Evolutionary conservation across 805 yeast genomes (phyloP).

Genomic region (Lipomyces lipofer): DNA sequence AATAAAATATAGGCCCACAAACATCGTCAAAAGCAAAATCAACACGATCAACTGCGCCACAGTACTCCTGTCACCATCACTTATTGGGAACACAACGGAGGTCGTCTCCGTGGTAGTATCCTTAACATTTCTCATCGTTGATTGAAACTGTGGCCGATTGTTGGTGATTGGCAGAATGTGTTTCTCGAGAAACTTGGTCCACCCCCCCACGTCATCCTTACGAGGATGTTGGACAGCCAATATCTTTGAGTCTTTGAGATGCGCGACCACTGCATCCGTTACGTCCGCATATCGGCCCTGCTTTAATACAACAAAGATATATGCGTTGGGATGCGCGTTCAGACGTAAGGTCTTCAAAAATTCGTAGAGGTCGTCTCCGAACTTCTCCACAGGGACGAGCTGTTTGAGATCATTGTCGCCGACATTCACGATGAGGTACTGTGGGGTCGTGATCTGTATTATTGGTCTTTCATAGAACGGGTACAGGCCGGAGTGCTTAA

Average conservation of each 20-base stretch:
- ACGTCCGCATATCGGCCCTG: constrained; percentile 13
- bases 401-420: constrained; percentile 19
- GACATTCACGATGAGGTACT: constrained; percentile 22
- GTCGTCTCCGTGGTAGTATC: background rate
- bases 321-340: constrained; percentile 20
- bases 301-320: constrained; percentile 17
- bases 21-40: background rate
- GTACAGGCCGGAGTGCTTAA: constrained; percentile 24
- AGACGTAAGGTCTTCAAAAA: constrained; percentile 11
- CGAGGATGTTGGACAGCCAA: constrained; percentile 1
- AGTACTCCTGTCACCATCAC: background rate
- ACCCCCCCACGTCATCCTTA: background rate
- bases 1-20: background rate
- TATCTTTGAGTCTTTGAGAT: constrained; percentile 11
- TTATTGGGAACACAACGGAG: background rate
- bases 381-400: constrained; percentile 4
- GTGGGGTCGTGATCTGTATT: constrained; percentile 17
- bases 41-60: background rate
- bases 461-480: constrained; percentile 11
- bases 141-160: constrained; percentile 6
- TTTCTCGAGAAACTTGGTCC: constrained; percentile 4
- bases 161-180: background rate
- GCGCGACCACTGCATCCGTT: constrained; percentile 15
- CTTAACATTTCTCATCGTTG: background rate
- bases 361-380: constrained; percentile 18